Evolutionary conservation across 139 green algal species (phyloP).

Genomic region (Pleodorina starrii): DNA sequence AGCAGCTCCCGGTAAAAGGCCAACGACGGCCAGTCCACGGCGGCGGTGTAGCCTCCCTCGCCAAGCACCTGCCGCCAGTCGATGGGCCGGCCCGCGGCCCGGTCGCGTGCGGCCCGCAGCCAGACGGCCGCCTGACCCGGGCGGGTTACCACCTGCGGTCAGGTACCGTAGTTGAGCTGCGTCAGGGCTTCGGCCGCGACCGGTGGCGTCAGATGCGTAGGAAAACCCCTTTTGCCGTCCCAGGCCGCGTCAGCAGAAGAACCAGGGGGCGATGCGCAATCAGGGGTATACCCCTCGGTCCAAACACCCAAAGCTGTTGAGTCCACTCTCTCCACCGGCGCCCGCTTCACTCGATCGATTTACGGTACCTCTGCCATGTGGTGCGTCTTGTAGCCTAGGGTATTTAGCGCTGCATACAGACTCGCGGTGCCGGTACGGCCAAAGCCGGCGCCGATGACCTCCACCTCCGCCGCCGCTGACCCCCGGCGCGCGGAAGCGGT

Average conservation of each 20-base stretch:
- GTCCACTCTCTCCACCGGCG: no score
- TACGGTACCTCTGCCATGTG: conserved; percentile 32
- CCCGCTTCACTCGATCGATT: not conserved
- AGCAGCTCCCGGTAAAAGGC: conserved; percentile 39
- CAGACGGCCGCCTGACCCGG: not conserved
- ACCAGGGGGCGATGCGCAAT: no score
- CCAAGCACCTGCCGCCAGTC: not conserved
- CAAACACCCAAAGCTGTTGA: no score
- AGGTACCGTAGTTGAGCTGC: no score
- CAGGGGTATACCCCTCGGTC: no score
- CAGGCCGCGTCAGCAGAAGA: no score
- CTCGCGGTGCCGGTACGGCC: conserved; percentile 9
- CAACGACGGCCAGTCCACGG: conserved; percentile 34
- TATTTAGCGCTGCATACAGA: not conserved
- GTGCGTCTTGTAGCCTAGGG: conserved; percentile 31
- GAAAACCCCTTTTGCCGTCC: no score
- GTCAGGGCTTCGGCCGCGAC: no score
- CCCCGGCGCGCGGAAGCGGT: no score
- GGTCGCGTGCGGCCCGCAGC: not conserved
- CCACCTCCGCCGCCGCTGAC: no score
- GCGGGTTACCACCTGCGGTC: not conserved
- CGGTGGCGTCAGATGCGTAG: no score
- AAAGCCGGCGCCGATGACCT: conserved; percentile 20
- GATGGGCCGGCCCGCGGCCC: conserved; percentile 1
- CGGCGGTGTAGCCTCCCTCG: not conserved